Evolutionary conservation across 2,329 filamentous ascomycete genomes (phyloP), one percentile per base, ranked within the genome.

Genomic region (Leptographium radiaticola): DNA sequence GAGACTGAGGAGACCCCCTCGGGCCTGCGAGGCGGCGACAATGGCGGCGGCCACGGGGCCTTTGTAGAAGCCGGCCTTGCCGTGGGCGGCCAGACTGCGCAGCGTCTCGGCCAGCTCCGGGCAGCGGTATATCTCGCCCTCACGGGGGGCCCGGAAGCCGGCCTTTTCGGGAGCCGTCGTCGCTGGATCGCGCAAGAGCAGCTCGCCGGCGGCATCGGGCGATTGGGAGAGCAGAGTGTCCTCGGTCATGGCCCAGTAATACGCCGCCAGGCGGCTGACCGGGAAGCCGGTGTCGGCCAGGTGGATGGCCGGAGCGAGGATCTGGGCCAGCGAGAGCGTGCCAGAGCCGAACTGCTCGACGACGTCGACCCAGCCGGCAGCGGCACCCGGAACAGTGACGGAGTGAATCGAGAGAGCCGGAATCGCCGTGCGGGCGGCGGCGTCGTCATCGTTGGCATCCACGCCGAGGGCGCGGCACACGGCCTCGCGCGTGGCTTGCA

Each of bases 41-140:
- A 96, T 74, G 56, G 83, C 83, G 62, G 93, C 79, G 1, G 87
- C 91, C 45, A 96, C 81, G 13, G 80, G 75, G 0, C 91, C 91
- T 42, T 83, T 78, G 65, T 97, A 97, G 70, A 96, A 97, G 0
- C 90, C 91, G 58, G 80, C 79, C 68, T 90, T 95, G 7, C 89
- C 89, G 52, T 94, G 74, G 34, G 81, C 75, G 0, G 83, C 90
- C 10, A 97, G 72, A 0, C 81, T 70, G 50, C 84, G 77, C 68
- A 95, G 95, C 0, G 90, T 95, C 45, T 78, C 75, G 0, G 86
- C 89, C 10, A 97, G 72, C 0, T 79, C 81, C 0, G 84, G 84
- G 59, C 94, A 94, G 70, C 81, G 87, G 75, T 95, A 83, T 54
- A 95, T 78, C 63, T 97, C 90, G 5, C 91, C 91, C 0, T 88